Percentiles rank a stretch among this genome's conserved stretches.
phyloP scores from a whole-genome alignment of 257 asterid species.

The Knoxia roxburghii region DNA sequence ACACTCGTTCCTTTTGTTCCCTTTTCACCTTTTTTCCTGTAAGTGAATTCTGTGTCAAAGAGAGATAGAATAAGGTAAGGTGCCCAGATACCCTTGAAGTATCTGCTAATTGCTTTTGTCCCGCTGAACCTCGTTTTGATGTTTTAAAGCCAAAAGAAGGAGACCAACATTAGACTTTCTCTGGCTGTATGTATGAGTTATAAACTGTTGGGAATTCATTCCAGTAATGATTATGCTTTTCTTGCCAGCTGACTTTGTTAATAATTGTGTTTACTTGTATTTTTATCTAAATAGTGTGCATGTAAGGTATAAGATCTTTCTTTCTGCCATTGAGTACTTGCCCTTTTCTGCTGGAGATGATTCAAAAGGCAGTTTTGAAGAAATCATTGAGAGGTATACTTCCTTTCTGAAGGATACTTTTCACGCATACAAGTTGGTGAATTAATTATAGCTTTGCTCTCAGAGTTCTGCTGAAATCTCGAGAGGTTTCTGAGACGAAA shows the following conservation, averaged over 20 bases:
- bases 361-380: constrained; percentile 84
- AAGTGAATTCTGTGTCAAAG: too few species aligned
- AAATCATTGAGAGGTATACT: constrained; percentile 78
- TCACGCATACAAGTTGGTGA: constrained; percentile 6
- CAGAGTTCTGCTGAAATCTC: constrained; percentile 86
- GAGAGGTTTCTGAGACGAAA: constrained; percentile 53
- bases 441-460: constrained; percentile 12
- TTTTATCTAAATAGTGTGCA: constrained; percentile 55
- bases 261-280: constrained; percentile 16
- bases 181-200: neutral
- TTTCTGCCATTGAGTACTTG: constrained; percentile 79
- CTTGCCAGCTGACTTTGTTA: constrained; percentile 12
- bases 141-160: too few species aligned
- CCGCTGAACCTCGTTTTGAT: too few species aligned
- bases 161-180: too few species aligned
- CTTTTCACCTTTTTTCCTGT: too few species aligned
- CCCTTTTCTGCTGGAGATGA: constrained; percentile 71
- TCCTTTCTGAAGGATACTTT: constrained; percentile 18
- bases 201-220: neutral
- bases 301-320: constrained; percentile 82
- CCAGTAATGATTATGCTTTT: neutral
- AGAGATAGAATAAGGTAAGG: too few species aligned
- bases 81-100: too few species aligned
- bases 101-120: too few species aligned
- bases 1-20: too few species aligned